Base-by-base conservation (phyloP, 1,139 yeast genomes). In the Pichia sp. region DNA sequence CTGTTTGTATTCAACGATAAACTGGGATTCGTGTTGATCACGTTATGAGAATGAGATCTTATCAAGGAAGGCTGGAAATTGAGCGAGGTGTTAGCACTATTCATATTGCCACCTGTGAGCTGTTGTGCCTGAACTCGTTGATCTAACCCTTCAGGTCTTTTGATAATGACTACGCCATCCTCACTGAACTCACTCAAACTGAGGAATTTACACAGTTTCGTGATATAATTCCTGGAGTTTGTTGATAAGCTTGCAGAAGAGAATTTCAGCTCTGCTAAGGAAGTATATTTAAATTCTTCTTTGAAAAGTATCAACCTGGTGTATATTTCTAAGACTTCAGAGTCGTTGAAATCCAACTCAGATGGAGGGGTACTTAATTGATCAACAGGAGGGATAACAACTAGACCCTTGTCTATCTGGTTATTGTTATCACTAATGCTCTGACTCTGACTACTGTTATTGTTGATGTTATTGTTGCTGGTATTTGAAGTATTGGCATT, bases 261-360 rank as follows among this genome's bases (percentile, higher is more conserved):
- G 73, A 77, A 88, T 2, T 87, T 89, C 66, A 90, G 74, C 69
- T 90, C 97, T n/a, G 26, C 7, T n/a, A 8, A 5, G 23, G 47
- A 49, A 19, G 59, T 38, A 8, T 61, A 52, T 51, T 81, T 77
- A 60, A 76, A 75, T 64, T 90, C 97, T 63, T 87, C 93, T 64
- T 90, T 82, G 72, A 90, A 93, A 53, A 90, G 75, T 55, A 90
- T 73, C 64, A 93, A 77, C 65, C 89, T 95, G 8, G 96, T 79
- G 71, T 89, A 93, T 54, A 90, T 76, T 62, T 90, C 97, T 68
- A 95, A 78, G 31, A 88, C 84, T 65, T 90, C 97, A 0, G 95
- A 87, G 64, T 90, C 96, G 67, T 93, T 95, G 64, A 95, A 81
- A 70, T 93, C 96, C 59, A 92, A 70, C 52, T 82, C 85, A 47